phyloP scores from a whole-genome alignment of 352 stramenopile genomes.

The Pythium pyrilobum region DNA sequence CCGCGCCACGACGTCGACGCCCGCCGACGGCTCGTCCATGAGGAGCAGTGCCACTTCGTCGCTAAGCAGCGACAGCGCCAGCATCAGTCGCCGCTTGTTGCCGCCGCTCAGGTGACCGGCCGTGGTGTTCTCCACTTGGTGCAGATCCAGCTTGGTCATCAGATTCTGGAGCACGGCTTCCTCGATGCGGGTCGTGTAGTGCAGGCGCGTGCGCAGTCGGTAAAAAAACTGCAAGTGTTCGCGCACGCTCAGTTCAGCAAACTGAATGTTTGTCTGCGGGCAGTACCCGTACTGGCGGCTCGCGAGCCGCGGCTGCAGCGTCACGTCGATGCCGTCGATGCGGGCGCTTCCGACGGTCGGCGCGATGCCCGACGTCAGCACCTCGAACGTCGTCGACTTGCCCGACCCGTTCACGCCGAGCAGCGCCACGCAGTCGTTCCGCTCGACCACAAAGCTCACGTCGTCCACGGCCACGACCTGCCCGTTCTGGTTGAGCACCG shows the following conservation, averaged over 20 bases:
- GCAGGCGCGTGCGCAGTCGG: constrained; percentile 35
- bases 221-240: constrained; percentile 77
- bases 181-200: constrained; percentile 23
- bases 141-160: constrained; percentile 50
- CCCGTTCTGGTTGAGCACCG: constrained; percentile 31
- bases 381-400: constrained; percentile 97
- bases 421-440: constrained; percentile 89
- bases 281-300: constrained; percentile 75
- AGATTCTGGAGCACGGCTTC: constrained; percentile 30
- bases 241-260: constrained; percentile 58
- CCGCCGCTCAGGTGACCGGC: constrained; percentile 69
- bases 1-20: constrained; percentile 73
- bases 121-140: constrained; percentile 48
- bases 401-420: constrained; percentile 93
- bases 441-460: constrained; percentile 80
- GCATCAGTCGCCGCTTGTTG: constrained; percentile 78
- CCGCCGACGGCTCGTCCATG: constrained; percentile 77
- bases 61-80: constrained; percentile 63
- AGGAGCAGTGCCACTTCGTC: constrained; percentile 63
- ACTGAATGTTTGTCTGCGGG: constrained; percentile 72
- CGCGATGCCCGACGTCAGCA: constrained; percentile 89
- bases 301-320: constrained; percentile 37
- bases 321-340: constrained; percentile 61
- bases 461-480: constrained; percentile 69
- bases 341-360: constrained; percentile 58